A percentile compares a stretch with the other conserved stretches of the same genome.
Evolutionary conservation across 2,329 filamentous ascomycete species (phyloP).

Genomic region (Ceratocystis harringtonii): DNA sequence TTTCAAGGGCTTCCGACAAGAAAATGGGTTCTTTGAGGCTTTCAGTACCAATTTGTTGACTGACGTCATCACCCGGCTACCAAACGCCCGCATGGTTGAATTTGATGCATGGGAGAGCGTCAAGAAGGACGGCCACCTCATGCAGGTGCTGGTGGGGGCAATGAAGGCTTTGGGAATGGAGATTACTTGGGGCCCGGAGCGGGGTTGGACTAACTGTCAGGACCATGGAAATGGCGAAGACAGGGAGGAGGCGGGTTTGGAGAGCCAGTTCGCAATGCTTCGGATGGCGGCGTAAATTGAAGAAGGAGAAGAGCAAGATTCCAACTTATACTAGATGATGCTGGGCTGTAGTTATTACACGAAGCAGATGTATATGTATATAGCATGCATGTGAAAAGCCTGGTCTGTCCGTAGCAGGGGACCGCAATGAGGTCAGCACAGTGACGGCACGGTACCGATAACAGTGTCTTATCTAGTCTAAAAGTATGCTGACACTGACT

Average conservation of each 20-base stretch:
- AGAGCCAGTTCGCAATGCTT: constrained; percentile 1
- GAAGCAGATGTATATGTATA: too few species aligned
- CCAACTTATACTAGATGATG: too few species aligned
- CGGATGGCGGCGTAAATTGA: background rate
- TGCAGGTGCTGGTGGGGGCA: constrained; percentile 43
- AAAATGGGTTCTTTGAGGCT: constrained; percentile 52
- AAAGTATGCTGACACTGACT: background rate
- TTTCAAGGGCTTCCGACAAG: constrained; percentile 52
- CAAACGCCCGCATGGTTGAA: constrained; percentile 42
- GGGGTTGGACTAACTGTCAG: constrained; percentile 47
- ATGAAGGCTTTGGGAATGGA: constrained; percentile 33
- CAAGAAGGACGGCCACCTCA: constrained; percentile 48
- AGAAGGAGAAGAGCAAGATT: too few species aligned
- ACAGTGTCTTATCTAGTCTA: background rate
- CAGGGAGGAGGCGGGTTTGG: background rate
- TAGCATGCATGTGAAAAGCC: too few species aligned
- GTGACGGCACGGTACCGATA: background rate
- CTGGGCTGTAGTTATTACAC: too few species aligned
- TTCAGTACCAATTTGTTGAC: constrained; percentile 46
- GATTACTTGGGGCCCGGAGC: constrained; percentile 52
- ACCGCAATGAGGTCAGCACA: background rate
- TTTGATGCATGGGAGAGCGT: constrained; percentile 57
- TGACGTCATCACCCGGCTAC: constrained; percentile 41
- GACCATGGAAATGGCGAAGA: constrained; percentile 22
- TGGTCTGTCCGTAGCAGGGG: too few species aligned